These are phyloP conservation scores for Chrysopogon serrulatus DNA, from an alignment of 176 grass and related monocot genomes.

Conservation along the genomic window DNA sequence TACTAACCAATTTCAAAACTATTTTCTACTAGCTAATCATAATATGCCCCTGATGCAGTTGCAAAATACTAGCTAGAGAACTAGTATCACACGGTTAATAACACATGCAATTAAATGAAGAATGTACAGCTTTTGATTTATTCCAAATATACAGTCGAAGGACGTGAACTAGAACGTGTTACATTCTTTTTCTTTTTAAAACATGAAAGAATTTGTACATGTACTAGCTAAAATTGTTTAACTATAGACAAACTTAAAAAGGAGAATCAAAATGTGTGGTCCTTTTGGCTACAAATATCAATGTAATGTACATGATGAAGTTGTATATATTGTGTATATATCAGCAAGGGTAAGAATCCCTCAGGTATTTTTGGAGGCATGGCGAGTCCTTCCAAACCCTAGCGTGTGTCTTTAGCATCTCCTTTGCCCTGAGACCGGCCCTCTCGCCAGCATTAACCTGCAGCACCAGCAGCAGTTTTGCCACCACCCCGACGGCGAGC, in stretches of 20 bases:
- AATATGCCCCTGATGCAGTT: no score
- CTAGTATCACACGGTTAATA: no score
- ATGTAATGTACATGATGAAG: not conserved
- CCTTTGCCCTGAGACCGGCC: constrained; percentile 48
- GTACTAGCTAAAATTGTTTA: not conserved
- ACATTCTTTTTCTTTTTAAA: not conserved
- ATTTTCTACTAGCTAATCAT: no score
- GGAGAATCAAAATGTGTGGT: not conserved
- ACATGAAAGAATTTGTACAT: not conserved
- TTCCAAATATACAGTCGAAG: not conserved
- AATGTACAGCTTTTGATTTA: not conserved
- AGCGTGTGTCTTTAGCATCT: constrained; percentile 62
- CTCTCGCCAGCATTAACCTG: constrained; percentile 38
- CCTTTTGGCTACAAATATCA: not conserved
- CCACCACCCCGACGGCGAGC: constrained; percentile 61
- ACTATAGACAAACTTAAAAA: not conserved
- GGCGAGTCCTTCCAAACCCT: constrained; percentile 85
- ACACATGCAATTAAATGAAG: not conserved
- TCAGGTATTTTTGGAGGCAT: constrained; percentile 47
- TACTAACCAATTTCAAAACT: no score
- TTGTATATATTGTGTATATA: not conserved
- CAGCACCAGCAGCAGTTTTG: constrained; percentile 59
- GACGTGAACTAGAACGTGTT: not conserved
- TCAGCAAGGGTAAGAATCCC: constrained; percentile 43
- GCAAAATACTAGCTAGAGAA: no score